Percentiles rank a stretch among this genome's conserved stretches.
Conservation (phyloP, 371 early-diverging fungal genomes). For the Haplosporangium sp. region DNA sequence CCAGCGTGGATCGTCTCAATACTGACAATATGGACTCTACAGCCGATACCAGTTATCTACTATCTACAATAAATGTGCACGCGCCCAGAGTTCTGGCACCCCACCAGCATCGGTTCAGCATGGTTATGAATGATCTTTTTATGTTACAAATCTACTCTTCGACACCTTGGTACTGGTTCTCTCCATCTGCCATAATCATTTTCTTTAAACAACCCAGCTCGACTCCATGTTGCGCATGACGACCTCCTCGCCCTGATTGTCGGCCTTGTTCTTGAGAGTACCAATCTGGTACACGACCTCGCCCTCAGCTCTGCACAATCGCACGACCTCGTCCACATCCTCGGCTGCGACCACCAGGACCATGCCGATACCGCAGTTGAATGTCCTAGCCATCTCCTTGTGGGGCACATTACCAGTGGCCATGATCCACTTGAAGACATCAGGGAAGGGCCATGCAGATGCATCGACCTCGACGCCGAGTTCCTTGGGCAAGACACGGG, state of each 20-base stretch:
- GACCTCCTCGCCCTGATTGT: conserved; percentile 68
- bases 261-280: conserved; percentile 63
- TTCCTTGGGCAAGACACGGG: conserved; percentile 90
- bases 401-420: conserved; percentile 84
- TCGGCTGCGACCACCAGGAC: conserved; percentile 83
- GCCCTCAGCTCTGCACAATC: conserved; percentile 67
- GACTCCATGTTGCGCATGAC: conserved; percentile 65
- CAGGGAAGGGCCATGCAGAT: conserved; percentile 80
- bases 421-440: conserved; percentile 96
- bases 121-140: too few species aligned
- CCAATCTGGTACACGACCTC: conserved; percentile 80
- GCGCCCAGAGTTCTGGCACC: too few species aligned
- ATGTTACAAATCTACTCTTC: too few species aligned
- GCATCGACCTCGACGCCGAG: conserved; percentile 86
- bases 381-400: conserved; percentile 94
- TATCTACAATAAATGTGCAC: too few species aligned
- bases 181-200: too few species aligned
- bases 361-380: conserved; percentile 99
- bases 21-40: too few species aligned
- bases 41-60: too few species aligned
- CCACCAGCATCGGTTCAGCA: too few species aligned
- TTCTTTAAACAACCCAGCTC: conserved; percentile 38
- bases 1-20: too few species aligned
- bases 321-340: conserved; percentile 71
- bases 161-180: too few species aligned